Evolutionary conservation across 805 yeast genomes (phyloP), one percentile per base, ranked within the genome.

Genomic region (Wickerhamiella dianesei): DNA sequence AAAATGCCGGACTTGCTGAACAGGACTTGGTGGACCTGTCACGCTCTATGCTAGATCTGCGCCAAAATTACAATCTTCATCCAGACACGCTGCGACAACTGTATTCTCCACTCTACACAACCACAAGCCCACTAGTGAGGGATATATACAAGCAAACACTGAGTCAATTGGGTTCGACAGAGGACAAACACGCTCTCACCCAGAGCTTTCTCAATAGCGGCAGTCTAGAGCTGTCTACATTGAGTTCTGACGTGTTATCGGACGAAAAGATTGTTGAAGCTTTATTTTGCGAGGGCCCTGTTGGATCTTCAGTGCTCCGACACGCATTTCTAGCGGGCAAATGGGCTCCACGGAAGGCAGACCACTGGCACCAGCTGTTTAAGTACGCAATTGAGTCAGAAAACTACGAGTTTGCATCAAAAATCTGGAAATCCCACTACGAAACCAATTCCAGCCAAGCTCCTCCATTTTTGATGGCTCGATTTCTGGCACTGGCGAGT

Each of bases 51-150:
- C 42, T 18, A 3, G 12, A 21, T 14, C 8, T 43, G 6, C 39
- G 17, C 4, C 18, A 37, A 9, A 6, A 21, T 5, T 39, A 39
- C n/a, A 14, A 13, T 3, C 41, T 54, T 25, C 48, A 44, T 18
- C 25, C 18, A 3, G 49, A 44, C 14, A 49, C 49, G 1, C 18
- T 49, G 2, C 21, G 14, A 14, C 41, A 44, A 14, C 32, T 49
- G 35, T 45, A 43, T 29, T 35, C 42, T 12, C 49, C 43, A 17
- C 32, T 54, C 18, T 42, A 45, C 2, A 13, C 14, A 2, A 21
- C 49, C 16, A 6, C 17, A 4, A 35, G 43, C 40, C 52, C 54
- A 2, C 5, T 52, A 6, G 17, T 25, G 4, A 53, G 56, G 12
- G 46, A 46, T 20, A 35, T 21, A 22, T 46, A 45, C 18, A 40